Percentiles rank a stretch among this genome's conserved stretches.
Conservation (phyloP, 257 asterid genomes). For the Henckelia pumila region DNA sequence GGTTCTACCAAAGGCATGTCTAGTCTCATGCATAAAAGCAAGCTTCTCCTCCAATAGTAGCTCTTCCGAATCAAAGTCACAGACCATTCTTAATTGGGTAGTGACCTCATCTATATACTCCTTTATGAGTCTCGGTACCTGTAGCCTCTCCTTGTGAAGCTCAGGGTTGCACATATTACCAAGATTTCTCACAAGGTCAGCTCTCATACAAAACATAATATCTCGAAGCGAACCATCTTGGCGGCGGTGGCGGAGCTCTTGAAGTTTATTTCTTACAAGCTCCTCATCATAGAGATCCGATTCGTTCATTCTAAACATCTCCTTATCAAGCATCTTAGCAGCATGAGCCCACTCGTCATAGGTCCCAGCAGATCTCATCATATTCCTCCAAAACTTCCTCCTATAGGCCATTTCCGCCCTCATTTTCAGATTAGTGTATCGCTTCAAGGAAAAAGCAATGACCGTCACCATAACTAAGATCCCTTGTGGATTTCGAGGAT, state of each 20-base stretch:
- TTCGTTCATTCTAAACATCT: constrained; percentile 66
- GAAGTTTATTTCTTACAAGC: constrained; percentile 77
- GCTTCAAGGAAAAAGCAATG: constrained; percentile 69
- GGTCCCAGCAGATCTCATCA: constrained; percentile 80
- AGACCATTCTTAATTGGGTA: constrained; percentile 86
- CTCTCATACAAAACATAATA: constrained; percentile 85
- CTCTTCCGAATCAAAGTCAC: constrained; percentile 89
- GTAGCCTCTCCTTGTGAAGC: constrained; percentile 88
- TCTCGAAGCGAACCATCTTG: constrained; percentile 91
- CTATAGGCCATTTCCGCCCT: constrained; percentile 89
- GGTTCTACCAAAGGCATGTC: constrained; percentile 96
- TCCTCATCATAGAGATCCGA: constrained; percentile 82
- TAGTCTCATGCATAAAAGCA: constrained; percentile 91
- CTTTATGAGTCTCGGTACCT: constrained; percentile 81
- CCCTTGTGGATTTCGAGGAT: constrained; percentile 95
- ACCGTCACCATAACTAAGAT: constrained; percentile 66
- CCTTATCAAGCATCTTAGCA: constrained; percentile 86
- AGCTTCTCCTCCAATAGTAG: constrained; percentile 91
- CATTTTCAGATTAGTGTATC: constrained; percentile 70
- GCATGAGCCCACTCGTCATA: constrained; percentile 99
- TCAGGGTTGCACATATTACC: constrained; percentile 96
- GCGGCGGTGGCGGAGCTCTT: constrained; percentile 80
- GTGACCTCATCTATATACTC: constrained; percentile 92
- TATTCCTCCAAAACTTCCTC: constrained; percentile 93
- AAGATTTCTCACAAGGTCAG: constrained; percentile 80